Evolutionary conservation across 768 basidiomycete species (phyloP), one percentile per base, ranked within the genome.

Genomic region (Podaxis sp.): DNA sequence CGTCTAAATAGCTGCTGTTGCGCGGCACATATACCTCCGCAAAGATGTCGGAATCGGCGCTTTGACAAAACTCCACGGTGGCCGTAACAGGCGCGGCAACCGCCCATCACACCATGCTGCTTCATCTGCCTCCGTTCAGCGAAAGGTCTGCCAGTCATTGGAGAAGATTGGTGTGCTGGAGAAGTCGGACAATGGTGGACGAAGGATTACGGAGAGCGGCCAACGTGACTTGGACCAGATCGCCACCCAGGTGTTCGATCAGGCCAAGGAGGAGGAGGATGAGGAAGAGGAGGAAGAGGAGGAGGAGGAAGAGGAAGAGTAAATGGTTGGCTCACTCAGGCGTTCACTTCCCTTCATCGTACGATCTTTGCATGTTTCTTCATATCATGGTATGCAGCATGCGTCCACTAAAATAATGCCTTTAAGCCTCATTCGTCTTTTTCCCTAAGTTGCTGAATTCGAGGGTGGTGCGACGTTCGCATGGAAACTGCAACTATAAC

Each of bases 141-240:
- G 96, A 74, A 95, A 92, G 80, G 81, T 98, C 69, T 95, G 96
- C 81, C 96, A 99, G 80, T 88, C 95, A 52, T 83, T 99, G 69
- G 96, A 98, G 85, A 97, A 96, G 85, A 98, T 99, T 73, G 96
- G 96, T 72, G 97, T 99, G 63, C 84, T 99, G 71, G 97, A 99
- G 82, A 84, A 90, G 79, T 87, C 91, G 64, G 87, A 91, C 49
- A 95, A 96, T 73, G 97, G 96, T 70, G 96, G 96, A 65, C 88
- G 97, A 72, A 87, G 93, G 80, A 96, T 99, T 76, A 89, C 87
- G 74, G 96, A 98, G 80, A 96, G 98, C 73, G 96, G 96, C 66
- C 92, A 94, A 78, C 89, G 95, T 71, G 95, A 97, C 76, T 82
- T 96, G 78, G 93, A 95, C 77, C 93, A 93, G 62, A 95, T 95